Conservation (phyloP, 2,329 filamentous ascomycete species). For the Paecilomyces sp. region DNA sequence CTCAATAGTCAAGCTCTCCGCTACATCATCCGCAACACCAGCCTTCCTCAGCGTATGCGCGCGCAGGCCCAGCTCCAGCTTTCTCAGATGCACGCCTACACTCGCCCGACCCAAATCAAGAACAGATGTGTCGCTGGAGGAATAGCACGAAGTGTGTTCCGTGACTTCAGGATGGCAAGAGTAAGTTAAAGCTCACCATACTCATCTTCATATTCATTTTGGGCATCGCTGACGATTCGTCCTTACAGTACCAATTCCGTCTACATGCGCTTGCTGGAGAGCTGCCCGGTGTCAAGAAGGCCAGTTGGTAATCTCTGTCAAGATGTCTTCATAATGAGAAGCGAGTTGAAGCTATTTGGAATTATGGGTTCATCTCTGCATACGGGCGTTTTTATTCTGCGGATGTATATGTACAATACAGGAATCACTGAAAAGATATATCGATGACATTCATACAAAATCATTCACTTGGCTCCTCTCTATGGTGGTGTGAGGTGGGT, state of each 20-base stretch:
- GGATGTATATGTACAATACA: neutral
- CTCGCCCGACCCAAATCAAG: conserved; percentile 83
- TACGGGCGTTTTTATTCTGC: neutral
- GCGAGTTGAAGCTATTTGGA: conserved; percentile 9
- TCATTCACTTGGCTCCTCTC: neutral
- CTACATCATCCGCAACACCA: conserved; percentile 91
- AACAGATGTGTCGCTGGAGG: conserved; percentile 90
- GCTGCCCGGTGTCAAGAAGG: conserved; percentile 88
- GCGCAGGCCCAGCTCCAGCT: conserved; percentile 90
- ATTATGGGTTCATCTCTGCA: conserved; percentile 1
- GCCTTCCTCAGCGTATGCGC: conserved; percentile 70
- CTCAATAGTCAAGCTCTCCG: conserved; percentile 72
- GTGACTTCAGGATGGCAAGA: conserved; percentile 85
- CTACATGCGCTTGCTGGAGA: conserved; percentile 79
- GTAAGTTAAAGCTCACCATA: conserved; percentile 49
- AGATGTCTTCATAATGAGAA: neutral
- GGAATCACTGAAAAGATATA: neutral
- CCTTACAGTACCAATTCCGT: conserved; percentile 77
- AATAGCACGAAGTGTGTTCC: conserved; percentile 81
- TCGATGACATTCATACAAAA: neutral
- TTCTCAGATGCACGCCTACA: conserved; percentile 93
- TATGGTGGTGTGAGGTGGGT: neutral
- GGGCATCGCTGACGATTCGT: conserved; percentile 11
- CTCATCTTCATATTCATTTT: neutral
- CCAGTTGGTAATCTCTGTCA: conserved; percentile 67